Evolutionary conservation across 306 rosid genomes (phyloP).

Genomic region (Inga oerstediana): DNA sequence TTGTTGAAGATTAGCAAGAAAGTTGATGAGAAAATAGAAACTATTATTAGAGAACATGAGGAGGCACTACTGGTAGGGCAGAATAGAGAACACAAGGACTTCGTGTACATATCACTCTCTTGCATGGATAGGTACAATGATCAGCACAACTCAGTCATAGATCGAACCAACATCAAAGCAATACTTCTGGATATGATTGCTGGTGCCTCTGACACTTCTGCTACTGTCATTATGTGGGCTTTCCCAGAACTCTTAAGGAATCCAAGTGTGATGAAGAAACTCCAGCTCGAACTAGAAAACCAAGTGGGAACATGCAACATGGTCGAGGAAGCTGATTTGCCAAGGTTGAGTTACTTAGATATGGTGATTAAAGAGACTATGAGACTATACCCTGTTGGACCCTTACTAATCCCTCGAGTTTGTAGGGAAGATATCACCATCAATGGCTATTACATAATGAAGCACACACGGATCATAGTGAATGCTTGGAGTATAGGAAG

Average conservation of each 20-base stretch:
- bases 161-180: not conserved
- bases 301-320: not conserved
- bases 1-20: conserved; percentile 24
- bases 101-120: conserved; percentile 37
- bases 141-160: conserved; percentile 13
- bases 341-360: not conserved
- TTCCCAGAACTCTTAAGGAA: not conserved
- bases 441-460: not conserved
- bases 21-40: conserved; percentile 38
- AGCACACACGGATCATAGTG: not conserved
- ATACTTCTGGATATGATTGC: not conserved
- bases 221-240: not conserved
- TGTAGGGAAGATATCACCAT: not conserved
- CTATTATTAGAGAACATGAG: conserved; percentile 39
- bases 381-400: not conserved
- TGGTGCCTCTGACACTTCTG: not conserved
- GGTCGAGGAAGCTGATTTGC: not conserved
- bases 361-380: not conserved
- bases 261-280: not conserved
- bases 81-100: conserved; percentile 17
- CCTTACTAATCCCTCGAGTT: not conserved
- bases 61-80: not conserved
- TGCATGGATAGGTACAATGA: conserved; percentile 30
- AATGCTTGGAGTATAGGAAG: not conserved
- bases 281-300: not conserved